Evolutionary conservation across 192 early-diverging fungal species (phyloP).

Genomic region (Podila epicladia): DNA sequence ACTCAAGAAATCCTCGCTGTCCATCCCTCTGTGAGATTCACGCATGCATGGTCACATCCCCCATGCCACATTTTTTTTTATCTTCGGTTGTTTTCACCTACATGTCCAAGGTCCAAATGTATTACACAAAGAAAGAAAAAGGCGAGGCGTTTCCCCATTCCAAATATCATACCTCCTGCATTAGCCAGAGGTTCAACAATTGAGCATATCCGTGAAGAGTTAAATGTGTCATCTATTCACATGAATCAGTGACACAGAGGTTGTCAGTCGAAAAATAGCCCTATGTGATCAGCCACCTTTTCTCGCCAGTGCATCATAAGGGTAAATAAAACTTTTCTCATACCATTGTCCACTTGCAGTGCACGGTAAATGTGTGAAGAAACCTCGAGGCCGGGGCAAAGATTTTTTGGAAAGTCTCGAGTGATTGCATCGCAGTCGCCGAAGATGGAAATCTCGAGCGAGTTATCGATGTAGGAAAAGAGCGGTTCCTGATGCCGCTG

Average conservation of each 20-base stretch:
- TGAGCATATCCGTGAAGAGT: slow-evolving; percentile 46
- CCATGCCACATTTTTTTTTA: not conserved
- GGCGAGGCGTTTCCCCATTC: not conserved
- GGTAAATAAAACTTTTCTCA: not conserved
- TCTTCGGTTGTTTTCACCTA: not conserved
- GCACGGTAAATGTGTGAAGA: slow-evolving; percentile 41
- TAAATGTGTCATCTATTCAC: slow-evolving; percentile 35
- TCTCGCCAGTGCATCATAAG: not conserved
- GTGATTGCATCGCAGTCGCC: slow-evolving; percentile 64
- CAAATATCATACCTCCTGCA: slow-evolving; percentile 35
- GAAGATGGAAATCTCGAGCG: slow-evolving; percentile 75
- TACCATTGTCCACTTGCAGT: slow-evolving; percentile 47
- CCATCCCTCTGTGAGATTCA: too few relatives aligned
- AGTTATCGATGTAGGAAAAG: slow-evolving; percentile 77
- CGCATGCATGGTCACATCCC: too few relatives aligned
- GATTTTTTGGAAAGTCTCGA: slow-evolving; percentile 56
- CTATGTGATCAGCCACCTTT: not conserved
- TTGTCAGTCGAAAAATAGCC: not conserved
- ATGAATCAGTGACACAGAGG: not conserved
- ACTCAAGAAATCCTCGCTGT: too few relatives aligned
- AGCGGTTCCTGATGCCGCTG: slow-evolving; percentile 49
- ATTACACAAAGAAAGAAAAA: slow-evolving; percentile 1
- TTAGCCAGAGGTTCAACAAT: slow-evolving; percentile 51
- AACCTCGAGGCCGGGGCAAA: slow-evolving; percentile 41
- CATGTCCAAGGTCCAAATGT: not conserved